Conservation (phyloP, 2,329 filamentous ascomycete genomes). For the Pezicula neosporulosa region DNA sequence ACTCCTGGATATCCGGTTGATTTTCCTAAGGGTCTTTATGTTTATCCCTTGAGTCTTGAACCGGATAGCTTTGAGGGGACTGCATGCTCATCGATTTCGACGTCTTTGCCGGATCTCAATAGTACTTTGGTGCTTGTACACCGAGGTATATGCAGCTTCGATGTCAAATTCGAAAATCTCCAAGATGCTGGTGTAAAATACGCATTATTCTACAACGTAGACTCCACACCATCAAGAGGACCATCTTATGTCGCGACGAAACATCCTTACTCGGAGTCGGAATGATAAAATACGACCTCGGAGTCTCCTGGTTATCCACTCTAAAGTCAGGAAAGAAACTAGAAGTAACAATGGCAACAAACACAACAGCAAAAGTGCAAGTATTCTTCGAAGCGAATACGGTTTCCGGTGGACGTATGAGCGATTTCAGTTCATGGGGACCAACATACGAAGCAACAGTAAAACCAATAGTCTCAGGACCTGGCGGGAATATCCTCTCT, state of each 20-base stretch:
- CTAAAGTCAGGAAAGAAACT: not conserved
- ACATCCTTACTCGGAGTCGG: not conserved
- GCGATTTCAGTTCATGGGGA: not conserved
- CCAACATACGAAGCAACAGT: not conserved
- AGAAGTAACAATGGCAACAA: not conserved
- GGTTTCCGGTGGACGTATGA: not conserved
- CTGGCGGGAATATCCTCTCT: constrained; percentile 28
- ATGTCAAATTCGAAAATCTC: not conserved
- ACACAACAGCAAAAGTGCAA: not conserved
- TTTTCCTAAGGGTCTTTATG: not conserved
- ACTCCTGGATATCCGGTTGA: not conserved
- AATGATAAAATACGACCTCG: not conserved
- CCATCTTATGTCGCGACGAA: not conserved
- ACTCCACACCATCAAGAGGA: not conserved
- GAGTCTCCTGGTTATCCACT: not conserved
- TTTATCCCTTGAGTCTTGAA: not conserved
- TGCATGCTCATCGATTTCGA: not conserved
- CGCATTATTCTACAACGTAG: not conserved
- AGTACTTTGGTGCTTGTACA: not conserved
- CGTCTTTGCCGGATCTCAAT: not conserved
- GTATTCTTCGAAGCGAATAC: not conserved
- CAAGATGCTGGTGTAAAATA: not conserved
- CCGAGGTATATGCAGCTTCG: not conserved
- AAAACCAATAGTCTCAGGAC: constrained; percentile 14
- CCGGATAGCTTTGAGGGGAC: not conserved